A percentile compares a stretch with the other conserved stretches of the same genome.
Conservation (phyloP, 306 rosid genomes). For the Glycine soja region DNA sequence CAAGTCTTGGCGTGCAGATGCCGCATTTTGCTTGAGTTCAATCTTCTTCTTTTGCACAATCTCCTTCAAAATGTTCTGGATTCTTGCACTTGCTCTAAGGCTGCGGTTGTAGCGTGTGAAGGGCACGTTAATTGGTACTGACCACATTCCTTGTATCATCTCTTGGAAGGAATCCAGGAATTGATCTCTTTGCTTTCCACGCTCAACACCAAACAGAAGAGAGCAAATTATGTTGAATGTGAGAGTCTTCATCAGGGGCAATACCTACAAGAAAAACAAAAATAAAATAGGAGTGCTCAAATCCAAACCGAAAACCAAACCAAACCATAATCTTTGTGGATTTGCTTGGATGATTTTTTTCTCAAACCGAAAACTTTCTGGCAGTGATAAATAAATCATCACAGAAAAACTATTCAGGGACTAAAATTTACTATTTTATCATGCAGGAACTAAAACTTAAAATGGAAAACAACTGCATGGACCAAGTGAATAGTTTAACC, state of each 20-base stretch:
- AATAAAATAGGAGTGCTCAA: not conserved
- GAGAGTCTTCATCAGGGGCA: constrained; percentile 77
- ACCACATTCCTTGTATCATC: constrained; percentile 70
- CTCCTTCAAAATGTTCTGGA: constrained; percentile 56
- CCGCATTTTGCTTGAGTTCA: constrained; percentile 48
- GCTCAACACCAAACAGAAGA: constrained; percentile 71
- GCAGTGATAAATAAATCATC: no score
- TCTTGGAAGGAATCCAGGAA: constrained; percentile 51
- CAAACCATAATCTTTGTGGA: no score
- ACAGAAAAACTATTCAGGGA: no score
- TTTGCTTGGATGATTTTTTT: no score
- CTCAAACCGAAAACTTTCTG: no score
- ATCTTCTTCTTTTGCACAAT: constrained; percentile 57
- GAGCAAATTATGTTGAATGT: constrained; percentile 77
- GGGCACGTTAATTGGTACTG: constrained; percentile 72
- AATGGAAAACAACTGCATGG: no score
- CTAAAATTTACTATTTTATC: no score
- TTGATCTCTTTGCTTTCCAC: constrained; percentile 62
- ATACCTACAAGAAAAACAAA: constrained; percentile 53
- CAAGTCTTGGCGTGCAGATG: constrained; percentile 63
- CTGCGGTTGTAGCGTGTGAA: constrained; percentile 73
- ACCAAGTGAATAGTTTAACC: no score
- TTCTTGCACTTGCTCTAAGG: constrained; percentile 63
- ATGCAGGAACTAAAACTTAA: no score
- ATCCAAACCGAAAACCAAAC: no score